A percentile compares a stretch with the other conserved stretches of the same genome.
phyloP scores from a whole-genome alignment of 2,329 filamentous ascomycete genomes.

The Tolypocladium ovalisporum region DNA sequence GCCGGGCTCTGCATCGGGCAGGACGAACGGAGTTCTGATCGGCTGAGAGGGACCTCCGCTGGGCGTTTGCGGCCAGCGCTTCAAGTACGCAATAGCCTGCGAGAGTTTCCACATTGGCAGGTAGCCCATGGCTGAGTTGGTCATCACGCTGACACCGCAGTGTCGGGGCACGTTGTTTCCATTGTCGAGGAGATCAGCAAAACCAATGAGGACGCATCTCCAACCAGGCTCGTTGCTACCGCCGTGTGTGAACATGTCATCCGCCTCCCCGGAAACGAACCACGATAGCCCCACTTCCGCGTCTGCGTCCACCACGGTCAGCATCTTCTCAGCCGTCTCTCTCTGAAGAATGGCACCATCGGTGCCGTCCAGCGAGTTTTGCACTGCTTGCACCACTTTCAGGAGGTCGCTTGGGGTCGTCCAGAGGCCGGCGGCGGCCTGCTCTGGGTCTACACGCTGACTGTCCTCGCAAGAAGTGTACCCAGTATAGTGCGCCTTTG shows the following conservation, averaged over 20 bases:
- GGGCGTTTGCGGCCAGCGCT: background rate
- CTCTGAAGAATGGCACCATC: conserved; percentile 5
- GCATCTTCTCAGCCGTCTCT: conserved; percentile 6
- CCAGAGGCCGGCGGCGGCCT: conserved; percentile 10
- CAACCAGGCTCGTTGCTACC: conserved; percentile 10
- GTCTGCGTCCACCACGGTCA: conserved; percentile 5
- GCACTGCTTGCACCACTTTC: conserved; percentile 7
- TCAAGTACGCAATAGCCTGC: background rate
- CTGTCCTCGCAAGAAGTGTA: background rate
- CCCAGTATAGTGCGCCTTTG: background rate
- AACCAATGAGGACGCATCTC: conserved; percentile 7
- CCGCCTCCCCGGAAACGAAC: conserved; percentile 4
- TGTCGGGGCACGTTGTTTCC: conserved; percentile 4
- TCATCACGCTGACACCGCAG: conserved; percentile 10
- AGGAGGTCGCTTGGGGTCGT: conserved; percentile 12
- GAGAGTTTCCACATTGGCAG: background rate
- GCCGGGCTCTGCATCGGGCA: background rate
- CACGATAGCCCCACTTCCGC: conserved; percentile 7
- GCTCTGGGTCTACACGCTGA: conserved; percentile 5
- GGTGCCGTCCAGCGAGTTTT: conserved; percentile 6
- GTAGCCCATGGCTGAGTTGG: conserved; percentile 6
- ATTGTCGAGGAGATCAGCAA: background rate
- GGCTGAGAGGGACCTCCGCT: background rate
- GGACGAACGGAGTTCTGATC: background rate
- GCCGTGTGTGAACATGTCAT: conserved; percentile 7